A percentile compares a stretch with the other conserved stretches of the same genome.
Evolutionary conservation across 2,329 filamentous ascomycete species (phyloP).

Genomic region (Aspergillus versicolor): DNA sequence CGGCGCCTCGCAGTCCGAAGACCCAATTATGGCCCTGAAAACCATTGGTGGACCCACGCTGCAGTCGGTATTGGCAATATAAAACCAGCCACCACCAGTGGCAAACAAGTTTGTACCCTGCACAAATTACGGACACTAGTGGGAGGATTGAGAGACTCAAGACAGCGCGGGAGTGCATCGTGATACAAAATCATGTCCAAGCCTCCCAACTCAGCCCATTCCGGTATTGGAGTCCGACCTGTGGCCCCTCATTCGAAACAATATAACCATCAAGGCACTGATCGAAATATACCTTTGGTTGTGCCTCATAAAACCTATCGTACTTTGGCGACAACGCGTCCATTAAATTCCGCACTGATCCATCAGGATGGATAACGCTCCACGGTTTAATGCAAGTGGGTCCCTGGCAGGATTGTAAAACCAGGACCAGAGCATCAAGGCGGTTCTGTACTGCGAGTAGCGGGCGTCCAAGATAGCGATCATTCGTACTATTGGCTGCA

Average conservation of each 20-base stretch:
- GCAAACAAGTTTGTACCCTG: no score
- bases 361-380: constrained; percentile 33
- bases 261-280: constrained; percentile 37
- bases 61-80: rapidly evolving
- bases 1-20: no score
- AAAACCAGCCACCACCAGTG: rapidly evolving
- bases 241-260: constrained; percentile 35
- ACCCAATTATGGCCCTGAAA: no score
- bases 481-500: rapidly evolving
- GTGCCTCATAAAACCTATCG: constrained; percentile 32
- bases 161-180: no score
- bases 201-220: no score
- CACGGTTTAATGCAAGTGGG: constrained; percentile 37
- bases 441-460: constrained; percentile 23
- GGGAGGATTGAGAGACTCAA: no score
- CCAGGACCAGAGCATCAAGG: constrained; percentile 38
- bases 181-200: no score
- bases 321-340: constrained; percentile 33
- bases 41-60: no score
- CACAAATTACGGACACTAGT: no score
- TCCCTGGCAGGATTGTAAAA: constrained; percentile 41
- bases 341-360: constrained; percentile 27
- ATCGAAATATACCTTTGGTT: constrained; percentile 33
- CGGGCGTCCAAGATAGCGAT: not conserved
- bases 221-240: constrained; percentile 3